Evolutionary conservation across 345 rosid species (phyloP).

Genomic region (Aegle marmelos): DNA sequence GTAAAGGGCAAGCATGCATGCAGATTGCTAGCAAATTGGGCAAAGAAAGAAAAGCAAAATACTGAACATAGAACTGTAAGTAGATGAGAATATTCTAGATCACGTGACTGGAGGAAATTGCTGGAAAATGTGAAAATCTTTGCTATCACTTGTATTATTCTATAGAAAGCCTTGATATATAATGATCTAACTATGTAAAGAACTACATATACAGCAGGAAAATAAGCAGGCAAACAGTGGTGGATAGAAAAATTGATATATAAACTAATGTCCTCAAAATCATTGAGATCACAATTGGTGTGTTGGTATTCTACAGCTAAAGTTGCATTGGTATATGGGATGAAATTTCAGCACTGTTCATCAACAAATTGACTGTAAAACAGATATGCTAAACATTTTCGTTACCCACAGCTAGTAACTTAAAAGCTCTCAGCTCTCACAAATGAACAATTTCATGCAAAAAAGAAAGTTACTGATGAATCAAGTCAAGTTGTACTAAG

Average conservation of each 20-base stretch:
- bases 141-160: neutral
- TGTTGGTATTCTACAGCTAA: neutral
- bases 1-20: neutral
- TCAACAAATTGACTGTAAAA: conserved; percentile 1
- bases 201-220: neutral
- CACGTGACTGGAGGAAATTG: neutral
- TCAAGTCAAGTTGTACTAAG: neutral
- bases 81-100: neutral
- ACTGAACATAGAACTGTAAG: neutral
- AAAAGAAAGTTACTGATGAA: neutral
- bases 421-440: neutral
- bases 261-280: neutral
- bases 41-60: neutral
- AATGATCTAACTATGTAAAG: neutral
- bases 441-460: neutral
- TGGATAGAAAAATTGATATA: neutral
- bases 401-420: neutral
- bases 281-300: neutral
- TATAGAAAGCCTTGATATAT: neutral
- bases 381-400: neutral
- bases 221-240: neutral
- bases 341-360: neutral
- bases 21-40: neutral
- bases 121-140: neutral
- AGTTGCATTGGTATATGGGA: neutral